Percentiles rank a stretch among this genome's conserved stretches.
Conservation (phyloP, 805 yeast species). For the Cyberlindnera mrakii region DNA sequence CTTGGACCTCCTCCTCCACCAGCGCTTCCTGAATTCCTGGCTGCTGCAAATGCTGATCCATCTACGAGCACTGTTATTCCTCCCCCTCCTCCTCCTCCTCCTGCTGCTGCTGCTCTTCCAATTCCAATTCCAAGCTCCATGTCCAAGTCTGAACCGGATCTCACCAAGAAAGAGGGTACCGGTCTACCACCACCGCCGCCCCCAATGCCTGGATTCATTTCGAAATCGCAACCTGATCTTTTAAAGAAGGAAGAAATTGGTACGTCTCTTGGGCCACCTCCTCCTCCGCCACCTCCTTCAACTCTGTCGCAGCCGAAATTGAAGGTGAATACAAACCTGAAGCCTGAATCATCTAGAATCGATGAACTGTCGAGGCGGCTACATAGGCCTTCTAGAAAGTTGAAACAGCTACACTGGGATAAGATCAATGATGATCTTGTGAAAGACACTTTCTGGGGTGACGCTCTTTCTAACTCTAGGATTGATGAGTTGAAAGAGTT, state of each 20-base stretch:
- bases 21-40: not conserved
- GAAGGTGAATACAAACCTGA: conserved; percentile 1
- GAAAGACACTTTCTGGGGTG: conserved; percentile 82
- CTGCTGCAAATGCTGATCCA: not conserved
- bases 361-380: conserved; percentile 8
- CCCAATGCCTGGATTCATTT: conserved; percentile 1
- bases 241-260: conserved; percentile 1
- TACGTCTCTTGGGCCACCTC: conserved; percentile 23
- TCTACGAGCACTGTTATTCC: conserved; percentile 9
- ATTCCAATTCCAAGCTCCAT: conserved; percentile 20
- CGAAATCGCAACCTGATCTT: conserved; percentile 1
- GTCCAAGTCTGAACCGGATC: conserved; percentile 3
- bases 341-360: not conserved
- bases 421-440: conserved; percentile 63
- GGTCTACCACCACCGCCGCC: conserved; percentile 8
- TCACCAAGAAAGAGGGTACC: not conserved
- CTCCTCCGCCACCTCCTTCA: conserved; percentile 24
- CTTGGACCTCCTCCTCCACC: conserved; percentile 1
- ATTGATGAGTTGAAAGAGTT: conserved; percentile 61
- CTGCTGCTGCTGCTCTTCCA: no score
- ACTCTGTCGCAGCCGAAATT: conserved; percentile 19
- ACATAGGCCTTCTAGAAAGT: conserved; percentile 38
- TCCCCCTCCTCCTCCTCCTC: conserved; percentile 13
- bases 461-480: conserved; percentile 45
- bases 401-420: conserved; percentile 97